A percentile compares a stretch with the other conserved stretches of the same genome.
Conservation (phyloP, 352 stramenopile species). For the Phytophthora aleatoria region DNA sequence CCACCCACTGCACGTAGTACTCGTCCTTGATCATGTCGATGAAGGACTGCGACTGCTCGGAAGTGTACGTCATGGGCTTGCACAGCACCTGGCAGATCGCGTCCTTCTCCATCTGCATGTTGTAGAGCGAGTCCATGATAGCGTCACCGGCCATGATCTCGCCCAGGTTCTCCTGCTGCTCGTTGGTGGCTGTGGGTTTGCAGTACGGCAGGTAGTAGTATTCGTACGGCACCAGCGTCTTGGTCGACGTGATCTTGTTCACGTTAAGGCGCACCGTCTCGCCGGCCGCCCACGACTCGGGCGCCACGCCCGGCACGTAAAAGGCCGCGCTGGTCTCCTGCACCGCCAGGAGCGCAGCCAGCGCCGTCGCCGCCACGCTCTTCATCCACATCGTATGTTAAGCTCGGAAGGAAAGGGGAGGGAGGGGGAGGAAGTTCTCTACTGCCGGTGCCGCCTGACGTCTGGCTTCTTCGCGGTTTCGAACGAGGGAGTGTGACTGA, state of each 20-base stretch:
- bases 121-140: slow-evolving; percentile 92
- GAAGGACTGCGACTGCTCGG: slow-evolving; percentile 82
- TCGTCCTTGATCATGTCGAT: slow-evolving; percentile 94
- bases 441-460: slow-evolving; percentile 11
- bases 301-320: slow-evolving; percentile 86
- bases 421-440: slow-evolving; percentile 8
- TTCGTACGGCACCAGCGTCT: slow-evolving; percentile 98
- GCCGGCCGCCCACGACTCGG: slow-evolving; percentile 79
- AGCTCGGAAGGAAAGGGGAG: slow-evolving; percentile 3
- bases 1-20: slow-evolving; percentile 95
- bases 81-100: slow-evolving; percentile 91
- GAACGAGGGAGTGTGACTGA: slow-evolving; percentile 18
- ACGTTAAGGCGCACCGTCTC: slow-evolving; percentile 94
- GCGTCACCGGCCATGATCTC: slow-evolving; percentile 92
- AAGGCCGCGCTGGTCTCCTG: slow-evolving; percentile 58
- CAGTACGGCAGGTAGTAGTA: slow-evolving; percentile 99
- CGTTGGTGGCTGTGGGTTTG: slow-evolving; percentile 76
- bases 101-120: slow-evolving; percentile 90
- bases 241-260: slow-evolving; percentile 98
- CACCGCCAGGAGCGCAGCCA: slow-evolving; percentile 29
- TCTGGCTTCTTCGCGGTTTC: slow-evolving; percentile 30
- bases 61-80: slow-evolving; percentile 83
- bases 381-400: slow-evolving; percentile 39
- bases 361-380: slow-evolving; percentile 31
- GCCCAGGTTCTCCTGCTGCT: slow-evolving; percentile 92